phyloP scores from a whole-genome alignment of 179 eudicot species.

The Spinacia oleracea region DNA sequence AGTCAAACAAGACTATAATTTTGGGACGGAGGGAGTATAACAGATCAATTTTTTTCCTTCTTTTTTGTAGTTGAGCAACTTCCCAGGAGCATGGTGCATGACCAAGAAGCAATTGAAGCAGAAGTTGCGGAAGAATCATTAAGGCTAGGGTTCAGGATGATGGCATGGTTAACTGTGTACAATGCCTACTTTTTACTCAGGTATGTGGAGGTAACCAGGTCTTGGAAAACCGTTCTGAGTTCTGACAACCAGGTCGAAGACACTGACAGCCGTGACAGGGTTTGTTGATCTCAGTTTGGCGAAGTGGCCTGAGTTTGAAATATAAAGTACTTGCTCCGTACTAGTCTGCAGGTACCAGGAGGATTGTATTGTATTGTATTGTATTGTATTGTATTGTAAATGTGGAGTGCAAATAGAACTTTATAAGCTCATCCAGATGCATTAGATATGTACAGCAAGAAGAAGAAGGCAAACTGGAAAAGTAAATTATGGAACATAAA shows the following conservation, averaged over 20 bases:
- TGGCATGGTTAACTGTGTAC: no score
- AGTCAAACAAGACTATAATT: no score
- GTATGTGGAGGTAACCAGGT: not conserved
- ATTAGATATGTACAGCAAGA: not conserved
- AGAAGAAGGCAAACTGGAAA: no score
- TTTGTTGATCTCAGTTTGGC: not conserved
- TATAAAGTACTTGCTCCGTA: not conserved
- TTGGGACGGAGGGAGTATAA: no score
- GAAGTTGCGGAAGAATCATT: slow-evolving; percentile 44
- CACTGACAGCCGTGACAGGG: not conserved
- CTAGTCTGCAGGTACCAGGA: not conserved
- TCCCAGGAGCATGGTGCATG: slow-evolving; percentile 70
- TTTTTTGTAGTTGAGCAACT: slow-evolving; percentile 70
- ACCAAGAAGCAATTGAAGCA: slow-evolving; percentile 59
- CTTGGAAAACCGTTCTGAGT: not conserved
- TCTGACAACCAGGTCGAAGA: not conserved
- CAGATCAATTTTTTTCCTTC: not conserved
- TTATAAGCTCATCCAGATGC: not conserved
- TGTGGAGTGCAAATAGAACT: not conserved
- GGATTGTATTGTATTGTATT: not conserved
- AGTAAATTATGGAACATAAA: not conserved
- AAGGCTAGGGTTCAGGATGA: slow-evolving; percentile 50
- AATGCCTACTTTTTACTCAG: not conserved
- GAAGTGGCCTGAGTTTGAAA: not conserved
- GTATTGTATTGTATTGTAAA: not conserved